Conservation (phyloP, 306 rosid species). For the Cicer judaicum region DNA sequence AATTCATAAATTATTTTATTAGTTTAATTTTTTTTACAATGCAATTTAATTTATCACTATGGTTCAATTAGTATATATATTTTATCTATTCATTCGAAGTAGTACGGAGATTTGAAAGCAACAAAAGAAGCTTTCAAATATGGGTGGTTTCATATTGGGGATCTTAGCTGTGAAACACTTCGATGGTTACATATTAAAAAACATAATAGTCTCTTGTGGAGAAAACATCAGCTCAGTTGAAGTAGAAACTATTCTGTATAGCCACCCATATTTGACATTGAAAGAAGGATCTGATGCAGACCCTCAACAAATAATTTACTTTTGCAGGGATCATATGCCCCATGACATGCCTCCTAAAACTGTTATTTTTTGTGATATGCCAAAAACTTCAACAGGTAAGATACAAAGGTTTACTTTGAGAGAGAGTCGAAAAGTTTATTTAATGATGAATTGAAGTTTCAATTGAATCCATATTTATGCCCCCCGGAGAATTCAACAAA, state of each 20-base stretch:
- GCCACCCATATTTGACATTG: constrained; percentile 74
- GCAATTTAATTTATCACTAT: no score
- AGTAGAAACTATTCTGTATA: constrained; percentile 70
- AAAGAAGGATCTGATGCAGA: constrained; percentile 58
- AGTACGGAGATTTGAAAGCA: constrained; percentile 70
- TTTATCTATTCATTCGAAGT: no score
- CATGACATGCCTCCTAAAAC: constrained; percentile 80
- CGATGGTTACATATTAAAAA: constrained; percentile 75
- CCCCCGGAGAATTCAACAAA: neutral
- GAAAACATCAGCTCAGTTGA: constrained; percentile 85
- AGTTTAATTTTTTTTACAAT: no score
- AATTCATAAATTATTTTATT: no score
- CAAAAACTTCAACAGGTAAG: constrained; percentile 86
- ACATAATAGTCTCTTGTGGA: constrained; percentile 78
- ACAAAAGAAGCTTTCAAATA: constrained; percentile 70
- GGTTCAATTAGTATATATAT: no score
- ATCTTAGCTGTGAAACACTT: constrained; percentile 76
- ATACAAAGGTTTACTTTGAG: constrained; percentile 70
- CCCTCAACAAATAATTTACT: constrained; percentile 57
- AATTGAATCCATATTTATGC: constrained; percentile 4
- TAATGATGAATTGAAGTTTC: no score
- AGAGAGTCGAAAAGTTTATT: no score
- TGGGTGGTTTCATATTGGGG: constrained; percentile 90
- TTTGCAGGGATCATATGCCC: constrained; percentile 63
- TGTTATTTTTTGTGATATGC: constrained; percentile 63